Percentiles rank a stretch among this genome's conserved stretches.
Evolutionary conservation across 2,329 filamentous ascomycete species (phyloP).

Genomic region (Geosmithia flava): DNA sequence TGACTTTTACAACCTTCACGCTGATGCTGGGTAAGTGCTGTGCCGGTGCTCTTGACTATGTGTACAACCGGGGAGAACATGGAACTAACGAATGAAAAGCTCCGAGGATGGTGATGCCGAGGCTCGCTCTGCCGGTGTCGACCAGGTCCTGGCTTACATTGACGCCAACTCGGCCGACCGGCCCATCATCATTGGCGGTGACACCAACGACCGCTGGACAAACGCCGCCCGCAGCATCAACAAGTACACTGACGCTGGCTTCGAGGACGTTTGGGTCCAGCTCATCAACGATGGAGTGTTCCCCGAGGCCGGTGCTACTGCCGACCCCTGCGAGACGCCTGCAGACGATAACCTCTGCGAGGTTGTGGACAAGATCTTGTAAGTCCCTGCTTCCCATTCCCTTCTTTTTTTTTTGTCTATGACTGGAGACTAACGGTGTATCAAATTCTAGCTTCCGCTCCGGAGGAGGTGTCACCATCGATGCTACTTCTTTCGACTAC

Average conservation of each 20-base stretch:
- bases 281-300: slow-evolving; percentile 32
- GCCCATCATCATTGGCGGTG: slow-evolving; percentile 50
- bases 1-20: slow-evolving; percentile 55
- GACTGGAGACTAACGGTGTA: too few relatives aligned
- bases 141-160: slow-evolving; percentile 48
- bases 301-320: slow-evolving; percentile 24
- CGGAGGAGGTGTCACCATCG: slow-evolving; percentile 29
- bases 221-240: slow-evolving; percentile 29
- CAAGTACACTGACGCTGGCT: slow-evolving; percentile 32
- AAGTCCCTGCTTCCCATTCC: slow-evolving; percentile 2
- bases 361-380: slow-evolving; percentile 53
- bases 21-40: slow-evolving; percentile 38
- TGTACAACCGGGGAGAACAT: too few relatives aligned
- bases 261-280: slow-evolving; percentile 49
- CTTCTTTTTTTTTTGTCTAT: too few relatives aligned
- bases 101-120: slow-evolving; percentile 35
- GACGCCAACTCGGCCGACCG: slow-evolving; percentile 42
- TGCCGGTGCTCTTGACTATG: too few relatives aligned
- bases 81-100: slow-evolving; percentile 10
- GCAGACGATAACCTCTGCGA: slow-evolving; percentile 42
- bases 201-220: slow-evolving; percentile 55
- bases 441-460: slow-evolving; percentile 30
- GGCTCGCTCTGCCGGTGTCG: slow-evolving; percentile 46
- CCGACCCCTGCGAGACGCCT: slow-evolving; percentile 43
- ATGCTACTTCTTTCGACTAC: slow-evolving; percentile 40